Evolutionary conservation across 495 filamentous ascomycete genomes (phyloP), one percentile per base, ranked within the genome.

Genomic region (Daldinia concentrica): DNA sequence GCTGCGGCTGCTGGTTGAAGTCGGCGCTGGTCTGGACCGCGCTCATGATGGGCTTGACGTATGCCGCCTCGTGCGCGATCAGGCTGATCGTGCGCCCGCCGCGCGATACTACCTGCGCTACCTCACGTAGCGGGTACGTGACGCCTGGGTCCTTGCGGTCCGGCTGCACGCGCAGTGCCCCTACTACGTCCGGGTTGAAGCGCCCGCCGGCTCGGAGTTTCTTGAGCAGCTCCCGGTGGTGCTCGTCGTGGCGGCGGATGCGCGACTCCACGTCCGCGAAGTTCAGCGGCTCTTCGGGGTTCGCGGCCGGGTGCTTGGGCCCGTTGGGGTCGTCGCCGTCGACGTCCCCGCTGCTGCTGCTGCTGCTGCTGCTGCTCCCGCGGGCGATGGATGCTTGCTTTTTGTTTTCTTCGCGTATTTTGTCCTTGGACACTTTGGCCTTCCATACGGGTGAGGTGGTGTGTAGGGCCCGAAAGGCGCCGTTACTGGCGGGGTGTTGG

Each of bases 91-190:
- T 84, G 65, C 93, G 83, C 7, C 91, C 89, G 14, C 76, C 72
- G 37, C 90, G 90, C 15, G 91, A 90, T 36, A 94, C 81, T 12
- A 97, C 86, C 69, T 93, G 90, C 29, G 92, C 92, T 45, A 97
- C 74, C 73, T 95, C 92, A 9, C 87, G 85, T 29, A 97, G 79
- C 62, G 83, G 80, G 67, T 86, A 86, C 2, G 82, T 85, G 39
- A 83, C 79, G 22, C 84, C 86, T 48, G 48, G 15, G 22, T 52
- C 39, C 41, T 66, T 64, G 45, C 66, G 65, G 78, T 85, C 80
- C 3, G 90, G 76, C 50, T 85, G 80, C 51, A 95, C 90, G 15
- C 86, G 85, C 60, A 96, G 70, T 9, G 79, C 79, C 74, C 93
- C 91, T 36, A 96, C 78, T 0, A 83, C 66, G 39, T 90, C 88